phyloP scores from a whole-genome alignment of 805 yeast species.

The Soucietia sequanensis region DNA sequence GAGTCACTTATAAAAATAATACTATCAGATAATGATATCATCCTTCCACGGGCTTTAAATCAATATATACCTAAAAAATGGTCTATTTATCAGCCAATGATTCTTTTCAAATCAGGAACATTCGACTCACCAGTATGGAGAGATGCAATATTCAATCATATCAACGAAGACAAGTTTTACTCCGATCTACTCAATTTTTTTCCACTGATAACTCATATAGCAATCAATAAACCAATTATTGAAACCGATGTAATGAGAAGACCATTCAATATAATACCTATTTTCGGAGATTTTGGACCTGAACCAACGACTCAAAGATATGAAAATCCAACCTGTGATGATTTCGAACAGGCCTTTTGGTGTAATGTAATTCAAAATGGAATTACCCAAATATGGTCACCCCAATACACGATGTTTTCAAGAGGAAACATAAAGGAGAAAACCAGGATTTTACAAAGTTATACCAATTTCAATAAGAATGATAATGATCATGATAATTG shows the following conservation, averaged over 20 bases:
- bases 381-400: conserved; percentile 79
- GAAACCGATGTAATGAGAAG: conserved; percentile 56
- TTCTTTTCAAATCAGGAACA: conserved; percentile 52
- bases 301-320: conserved; percentile 21
- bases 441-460: conserved; percentile 48
- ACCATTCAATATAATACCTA: conserved; percentile 59
- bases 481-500: conserved; percentile 34
- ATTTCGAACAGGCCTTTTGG: conserved; percentile 65
- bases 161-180: too few species aligned
- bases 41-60: neutral
- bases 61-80: conserved; percentile 51
- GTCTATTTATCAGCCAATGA: conserved; percentile 65
- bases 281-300: conserved; percentile 69
- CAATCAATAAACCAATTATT: conserved; percentile 67
- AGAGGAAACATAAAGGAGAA: conserved; percentile 86
- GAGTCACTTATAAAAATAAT: neutral
- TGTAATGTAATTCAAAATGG: conserved; percentile 70
- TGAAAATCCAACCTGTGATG: conserved; percentile 38
- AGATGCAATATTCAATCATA: too few species aligned
- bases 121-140: conserved; percentile 42
- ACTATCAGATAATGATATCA: neutral
- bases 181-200: too few species aligned
- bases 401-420: conserved; percentile 81
- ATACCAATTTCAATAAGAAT: conserved; percentile 23
- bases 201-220: conserved; percentile 53